These are phyloP conservation scores for Parastagonospora nodorum DNA, from an alignment of 2,329 filamentous ascomycete species.

Conservation along the genomic window DNA sequence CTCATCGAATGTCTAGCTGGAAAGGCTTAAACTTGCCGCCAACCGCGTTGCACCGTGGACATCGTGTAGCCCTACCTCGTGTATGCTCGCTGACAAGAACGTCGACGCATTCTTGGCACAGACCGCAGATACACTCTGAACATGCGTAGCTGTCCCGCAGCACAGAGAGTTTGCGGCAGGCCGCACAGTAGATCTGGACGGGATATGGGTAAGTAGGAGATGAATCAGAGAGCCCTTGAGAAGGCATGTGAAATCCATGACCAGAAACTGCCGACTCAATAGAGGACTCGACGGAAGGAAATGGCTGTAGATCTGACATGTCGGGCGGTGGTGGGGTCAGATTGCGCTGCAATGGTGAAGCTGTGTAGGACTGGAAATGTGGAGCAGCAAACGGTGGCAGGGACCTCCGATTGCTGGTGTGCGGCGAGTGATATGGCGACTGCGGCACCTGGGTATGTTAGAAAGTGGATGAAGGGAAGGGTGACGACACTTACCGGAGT, in stretches of 20 bases:
- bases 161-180: conserved; percentile 76
- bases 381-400: conserved; percentile 61
- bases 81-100: conserved; percentile 75
- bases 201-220: conserved; percentile 59
- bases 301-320: conserved; percentile 65
- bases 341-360: conserved; percentile 87
- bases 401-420: conserved; percentile 61
- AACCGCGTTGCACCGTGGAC: conserved; percentile 78
- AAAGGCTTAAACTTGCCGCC: conserved; percentile 84
- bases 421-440: conserved; percentile 59
- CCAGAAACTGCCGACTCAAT: conserved; percentile 73
- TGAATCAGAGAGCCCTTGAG: conserved; percentile 59
- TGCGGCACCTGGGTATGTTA: conserved; percentile 49
- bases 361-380: conserved; percentile 73
- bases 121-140: conserved; percentile 92
- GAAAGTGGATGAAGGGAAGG: conserved; percentile 9
- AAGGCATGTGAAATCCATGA: conserved; percentile 65
- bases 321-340: conserved; percentile 75
- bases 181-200: conserved; percentile 91
- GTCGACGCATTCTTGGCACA: conserved; percentile 87
- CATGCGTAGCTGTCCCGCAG: conserved; percentile 89
- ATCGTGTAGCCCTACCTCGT: conserved; percentile 70
- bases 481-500: conserved; percentile 71
- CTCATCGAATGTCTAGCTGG: conserved; percentile 78
- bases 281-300: conserved; percentile 86